Evolutionary conservation across 495 filamentous ascomycete genomes (phyloP), one percentile per base, ranked within the genome.

Genomic region (Aspergillus haitiensis): DNA sequence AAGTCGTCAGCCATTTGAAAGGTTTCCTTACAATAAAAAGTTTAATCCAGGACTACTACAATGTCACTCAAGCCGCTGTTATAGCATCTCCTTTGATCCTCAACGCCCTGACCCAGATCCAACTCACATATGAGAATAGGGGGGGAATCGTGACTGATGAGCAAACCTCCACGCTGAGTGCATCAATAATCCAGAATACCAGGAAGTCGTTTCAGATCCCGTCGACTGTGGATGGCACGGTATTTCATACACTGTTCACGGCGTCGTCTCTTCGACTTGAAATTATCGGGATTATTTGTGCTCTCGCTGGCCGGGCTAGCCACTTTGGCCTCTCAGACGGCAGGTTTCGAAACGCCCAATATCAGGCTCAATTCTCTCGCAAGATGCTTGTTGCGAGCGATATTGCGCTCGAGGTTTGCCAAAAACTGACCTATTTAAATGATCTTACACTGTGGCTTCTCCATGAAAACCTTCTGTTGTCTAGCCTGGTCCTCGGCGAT

Each of bases 391-490:
- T 58, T 4, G 68, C 64, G 2, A 64, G 71, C 35, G 67, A 73
- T 52, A 59, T 52, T 18, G 61, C 61, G 10, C n/a, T 71, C 6
- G 49, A 71, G 9, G 62, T 72, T 13, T 75, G 71, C 62, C 71
- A 67, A 34, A 64, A 70, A 7, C 48, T 75, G 4, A 70, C 71
- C 0, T 62, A 64, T 8, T 55, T 67, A 9, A 76, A 74, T 54
- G 73, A 74, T 47, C 50, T 76, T 9, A 68, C 61, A 3, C 47
- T 73, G 5, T 76, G 72, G 72, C 33, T 70, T 21, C 48, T 71
- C 7, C 65, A 73, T 51, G 69, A 76, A 27, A 74, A 64, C 31
- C 52, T 72, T 16, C 32, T 69, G 2, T 27, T 76, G 12, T 60
- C 67, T 2, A 57, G 61, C 21, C 16, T 68, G 45, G 46, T 70